Conservation (phyloP, 2,329 filamentous ascomycete genomes). For the Huntiella decipiens region DNA sequence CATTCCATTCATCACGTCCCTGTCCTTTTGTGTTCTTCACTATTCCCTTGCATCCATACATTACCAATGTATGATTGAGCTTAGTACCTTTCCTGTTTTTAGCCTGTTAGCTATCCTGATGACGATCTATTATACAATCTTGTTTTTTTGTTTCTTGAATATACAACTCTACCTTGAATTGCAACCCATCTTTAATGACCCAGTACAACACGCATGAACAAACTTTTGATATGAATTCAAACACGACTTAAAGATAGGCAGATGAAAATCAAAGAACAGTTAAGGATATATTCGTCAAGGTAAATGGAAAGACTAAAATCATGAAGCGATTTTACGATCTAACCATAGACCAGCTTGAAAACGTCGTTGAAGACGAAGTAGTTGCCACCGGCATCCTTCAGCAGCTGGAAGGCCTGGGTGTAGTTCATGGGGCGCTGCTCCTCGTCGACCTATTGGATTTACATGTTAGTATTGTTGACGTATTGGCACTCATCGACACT, state of each 20-base stretch:
- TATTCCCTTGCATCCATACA: too few relatives aligned
- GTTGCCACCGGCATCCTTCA: constrained; percentile 42
- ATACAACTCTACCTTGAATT: too few relatives aligned
- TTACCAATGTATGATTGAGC: too few relatives aligned
- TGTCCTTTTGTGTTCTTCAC: too few relatives aligned
- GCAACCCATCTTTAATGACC: too few relatives aligned
- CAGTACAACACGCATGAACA: neutral
- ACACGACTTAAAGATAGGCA: neutral
- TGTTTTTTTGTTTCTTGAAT: too few relatives aligned
- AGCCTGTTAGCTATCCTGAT: too few relatives aligned
- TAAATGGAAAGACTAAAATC: neutral
- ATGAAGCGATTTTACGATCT: constrained; percentile 12
- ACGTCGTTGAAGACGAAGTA: constrained; percentile 90
- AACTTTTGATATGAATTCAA: neutral
- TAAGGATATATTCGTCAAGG: neutral
- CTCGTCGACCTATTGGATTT: constrained; percentile 55
- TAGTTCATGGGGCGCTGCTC: constrained; percentile 78
- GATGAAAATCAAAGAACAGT: neutral
- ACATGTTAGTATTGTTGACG: neutral
- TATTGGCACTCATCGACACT: neutral
- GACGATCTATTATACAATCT: too few relatives aligned
- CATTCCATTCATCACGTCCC: neutral
- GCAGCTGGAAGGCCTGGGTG: constrained; percentile 73
- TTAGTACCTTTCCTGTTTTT: too few relatives aligned
- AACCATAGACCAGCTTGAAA: constrained; percentile 71